Conservation (phyloP, 345 rosid species). For the Iberis pinnata region DNA sequence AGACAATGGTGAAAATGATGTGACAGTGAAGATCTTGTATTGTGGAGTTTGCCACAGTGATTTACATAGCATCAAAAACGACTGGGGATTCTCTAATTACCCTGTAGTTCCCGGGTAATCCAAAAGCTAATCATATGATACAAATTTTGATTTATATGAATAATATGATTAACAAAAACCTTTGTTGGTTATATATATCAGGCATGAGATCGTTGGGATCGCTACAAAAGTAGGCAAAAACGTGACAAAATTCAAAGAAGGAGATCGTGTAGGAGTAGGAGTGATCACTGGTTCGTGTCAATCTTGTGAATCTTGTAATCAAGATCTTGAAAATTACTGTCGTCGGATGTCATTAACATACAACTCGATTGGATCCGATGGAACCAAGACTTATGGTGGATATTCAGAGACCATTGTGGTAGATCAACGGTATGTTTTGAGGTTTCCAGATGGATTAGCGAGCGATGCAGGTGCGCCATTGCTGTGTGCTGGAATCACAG, state of each 20-base stretch:
- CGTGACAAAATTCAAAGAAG: slow-evolving; percentile 58
- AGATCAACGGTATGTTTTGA: slow-evolving; percentile 58
- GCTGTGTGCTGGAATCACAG: slow-evolving; percentile 82
- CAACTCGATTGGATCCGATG: slow-evolving; percentile 42
- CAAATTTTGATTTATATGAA: too few relatives aligned
- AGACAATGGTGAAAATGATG: slow-evolving; percentile 74
- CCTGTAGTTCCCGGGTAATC: slow-evolving; percentile 83
- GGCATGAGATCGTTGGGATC: slow-evolving; percentile 79
- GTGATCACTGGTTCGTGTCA: slow-evolving; percentile 64
- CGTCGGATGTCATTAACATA: slow-evolving; percentile 48
- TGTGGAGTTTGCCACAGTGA: slow-evolving; percentile 90
- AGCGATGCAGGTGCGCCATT: slow-evolving; percentile 64
- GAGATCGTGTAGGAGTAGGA: slow-evolving; percentile 74
- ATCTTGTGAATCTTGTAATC: slow-evolving; percentile 61
- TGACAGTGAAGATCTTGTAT: slow-evolving; percentile 63
- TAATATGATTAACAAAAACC: too few relatives aligned
- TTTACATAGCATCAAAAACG: slow-evolving; percentile 51
- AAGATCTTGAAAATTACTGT: slow-evolving; percentile 75
- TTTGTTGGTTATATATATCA: slow-evolving; percentile 25
- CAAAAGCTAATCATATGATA: not conserved
- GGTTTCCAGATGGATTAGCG: slow-evolving; percentile 60
- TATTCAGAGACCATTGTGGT: slow-evolving; percentile 68
- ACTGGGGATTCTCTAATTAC: slow-evolving; percentile 62
- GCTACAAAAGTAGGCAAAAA: slow-evolving; percentile 57
- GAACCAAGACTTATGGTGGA: slow-evolving; percentile 64